These are phyloP conservation scores for Primulina huaijiensis DNA, from an alignment of 257 asterid species.

Conservation along the genomic window DNA sequence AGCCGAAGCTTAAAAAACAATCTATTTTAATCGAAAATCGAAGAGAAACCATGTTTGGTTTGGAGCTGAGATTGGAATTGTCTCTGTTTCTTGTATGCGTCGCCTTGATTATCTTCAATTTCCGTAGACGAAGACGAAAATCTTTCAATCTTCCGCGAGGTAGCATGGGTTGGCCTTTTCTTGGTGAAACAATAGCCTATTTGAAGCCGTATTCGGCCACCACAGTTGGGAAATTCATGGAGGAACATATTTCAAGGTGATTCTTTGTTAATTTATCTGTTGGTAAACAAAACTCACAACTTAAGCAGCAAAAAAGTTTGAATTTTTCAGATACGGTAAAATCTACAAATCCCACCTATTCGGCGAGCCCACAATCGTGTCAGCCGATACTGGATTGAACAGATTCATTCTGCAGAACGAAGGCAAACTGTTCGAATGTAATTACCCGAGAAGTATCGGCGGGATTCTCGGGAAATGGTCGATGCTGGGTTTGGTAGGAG, in stretches of 20 bases:
- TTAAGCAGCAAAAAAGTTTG: no score
- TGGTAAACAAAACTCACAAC: neutral
- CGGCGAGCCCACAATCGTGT: slow-evolving; percentile 75
- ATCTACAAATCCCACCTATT: slow-evolving; percentile 81
- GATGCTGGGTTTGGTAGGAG: slow-evolving; percentile 86
- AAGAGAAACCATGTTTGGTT: slow-evolving; percentile 41
- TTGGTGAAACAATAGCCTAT: slow-evolving; percentile 79
- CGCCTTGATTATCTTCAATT: slow-evolving; percentile 36
- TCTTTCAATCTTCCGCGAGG: slow-evolving; percentile 76
- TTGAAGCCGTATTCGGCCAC: slow-evolving; percentile 75
- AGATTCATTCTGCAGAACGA: slow-evolving; percentile 73
- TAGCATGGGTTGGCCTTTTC: slow-evolving; percentile 89
- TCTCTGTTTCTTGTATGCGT: slow-evolving; percentile 38
- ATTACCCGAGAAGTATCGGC: slow-evolving; percentile 88
- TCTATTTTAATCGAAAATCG: slow-evolving; percentile 16
- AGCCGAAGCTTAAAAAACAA: slow-evolving; percentile 15
- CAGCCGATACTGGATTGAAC: slow-evolving; percentile 85
- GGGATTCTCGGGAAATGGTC: slow-evolving; percentile 98
- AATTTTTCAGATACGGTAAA: slow-evolving; percentile 60
- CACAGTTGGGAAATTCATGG: slow-evolving; percentile 75
- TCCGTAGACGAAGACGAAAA: slow-evolving; percentile 35
- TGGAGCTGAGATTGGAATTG: slow-evolving; percentile 39
- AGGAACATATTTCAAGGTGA: slow-evolving; percentile 77
- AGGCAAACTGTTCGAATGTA: slow-evolving; percentile 80
- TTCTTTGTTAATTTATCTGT: neutral